Evolutionary conservation across 1,139 yeast genomes (phyloP).

Genomic region (Protomyces gravidus): DNA sequence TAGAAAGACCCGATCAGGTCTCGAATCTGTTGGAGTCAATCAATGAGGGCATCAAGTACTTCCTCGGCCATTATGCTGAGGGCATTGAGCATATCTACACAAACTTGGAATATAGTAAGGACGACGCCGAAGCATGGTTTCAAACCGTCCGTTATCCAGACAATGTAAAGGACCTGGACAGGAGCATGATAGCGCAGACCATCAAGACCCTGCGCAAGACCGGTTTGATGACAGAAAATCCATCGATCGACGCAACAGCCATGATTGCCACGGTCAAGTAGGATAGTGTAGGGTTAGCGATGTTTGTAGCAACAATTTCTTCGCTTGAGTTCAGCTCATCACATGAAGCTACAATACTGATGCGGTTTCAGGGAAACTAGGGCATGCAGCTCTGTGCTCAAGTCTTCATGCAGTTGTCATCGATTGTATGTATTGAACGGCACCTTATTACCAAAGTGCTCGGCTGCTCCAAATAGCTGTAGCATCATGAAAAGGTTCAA

Average conservation of each 20-base stretch:
- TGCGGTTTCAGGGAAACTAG: no score
- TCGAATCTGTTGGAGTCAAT: slow-evolving; percentile 51
- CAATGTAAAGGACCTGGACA: slow-evolving; percentile 51
- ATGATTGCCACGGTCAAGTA: slow-evolving; percentile 6
- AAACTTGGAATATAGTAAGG: slow-evolving; percentile 68
- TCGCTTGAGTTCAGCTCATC: no score
- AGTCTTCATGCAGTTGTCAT: no score
- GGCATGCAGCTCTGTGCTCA: no score
- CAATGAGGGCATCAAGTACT: slow-evolving; percentile 64
- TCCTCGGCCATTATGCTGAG: slow-evolving; percentile 56
- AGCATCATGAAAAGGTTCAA: not conserved
- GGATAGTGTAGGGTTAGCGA: not conserved
- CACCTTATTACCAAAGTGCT: slow-evolving; percentile 1
- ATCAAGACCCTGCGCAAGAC: slow-evolving; percentile 33
- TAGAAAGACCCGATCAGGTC: slow-evolving; percentile 37
- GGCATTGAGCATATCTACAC: slow-evolving; percentile 61
- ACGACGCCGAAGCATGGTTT: slow-evolving; percentile 76
- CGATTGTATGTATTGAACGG: not conserved
- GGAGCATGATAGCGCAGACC: slow-evolving; percentile 54
- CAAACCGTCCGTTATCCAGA: slow-evolving; percentile 64
- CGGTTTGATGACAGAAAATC: slow-evolving; percentile 33
- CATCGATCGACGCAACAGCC: not conserved
- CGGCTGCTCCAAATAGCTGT: not conserved
- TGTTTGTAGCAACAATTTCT: no score
- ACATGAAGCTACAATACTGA: no score